These are phyloP conservation scores for Agaricus subrufescens DNA, from an alignment of 768 basidiomycete genomes.

Conservation along the genomic window DNA sequence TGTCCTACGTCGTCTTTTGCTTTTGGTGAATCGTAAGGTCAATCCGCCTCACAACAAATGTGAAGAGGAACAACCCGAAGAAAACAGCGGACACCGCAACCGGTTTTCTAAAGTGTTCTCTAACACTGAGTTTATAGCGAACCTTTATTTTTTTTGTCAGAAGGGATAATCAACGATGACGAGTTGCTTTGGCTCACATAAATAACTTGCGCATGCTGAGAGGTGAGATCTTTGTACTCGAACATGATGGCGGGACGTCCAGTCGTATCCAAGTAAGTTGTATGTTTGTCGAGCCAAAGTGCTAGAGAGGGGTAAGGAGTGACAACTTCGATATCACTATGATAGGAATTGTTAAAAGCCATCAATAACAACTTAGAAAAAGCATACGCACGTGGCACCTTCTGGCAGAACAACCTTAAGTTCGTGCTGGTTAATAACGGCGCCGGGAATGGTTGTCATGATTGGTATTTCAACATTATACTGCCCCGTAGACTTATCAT, in stretches of 20 bases:
- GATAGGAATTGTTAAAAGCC: too few species aligned
- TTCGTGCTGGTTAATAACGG: constrained; percentile 78
- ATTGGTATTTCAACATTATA: constrained; percentile 82
- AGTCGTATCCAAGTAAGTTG: constrained; percentile 87
- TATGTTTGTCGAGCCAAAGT: constrained; percentile 60
- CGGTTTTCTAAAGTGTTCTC: constrained; percentile 86
- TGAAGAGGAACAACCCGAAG: constrained; percentile 56
- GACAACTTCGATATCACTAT: constrained; percentile 71
- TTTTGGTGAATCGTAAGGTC: constrained; percentile 43
- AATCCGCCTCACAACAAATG: constrained; percentile 38
- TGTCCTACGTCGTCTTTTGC: constrained; percentile 30
- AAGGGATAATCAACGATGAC: background rate
- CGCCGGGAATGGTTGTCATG: constrained; percentile 73
- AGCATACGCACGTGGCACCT: constrained; percentile 78
- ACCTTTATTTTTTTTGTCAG: constrained; percentile 45
- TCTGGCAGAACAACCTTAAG: constrained; percentile 85
- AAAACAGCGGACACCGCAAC: constrained; percentile 70
- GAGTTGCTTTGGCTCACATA: constrained; percentile 55
- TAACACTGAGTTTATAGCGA: constrained; percentile 76
- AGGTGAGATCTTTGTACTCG: constrained; percentile 68
- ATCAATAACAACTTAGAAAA: too few species aligned
- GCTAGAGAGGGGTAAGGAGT: constrained; percentile 75
- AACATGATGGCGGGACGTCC: constrained; percentile 82
- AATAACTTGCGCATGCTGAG: constrained; percentile 74
- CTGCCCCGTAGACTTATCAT: constrained; percentile 54